Conservation (phyloP, 441 rosid genomes). For the Adansonia madagascariensis region DNA sequence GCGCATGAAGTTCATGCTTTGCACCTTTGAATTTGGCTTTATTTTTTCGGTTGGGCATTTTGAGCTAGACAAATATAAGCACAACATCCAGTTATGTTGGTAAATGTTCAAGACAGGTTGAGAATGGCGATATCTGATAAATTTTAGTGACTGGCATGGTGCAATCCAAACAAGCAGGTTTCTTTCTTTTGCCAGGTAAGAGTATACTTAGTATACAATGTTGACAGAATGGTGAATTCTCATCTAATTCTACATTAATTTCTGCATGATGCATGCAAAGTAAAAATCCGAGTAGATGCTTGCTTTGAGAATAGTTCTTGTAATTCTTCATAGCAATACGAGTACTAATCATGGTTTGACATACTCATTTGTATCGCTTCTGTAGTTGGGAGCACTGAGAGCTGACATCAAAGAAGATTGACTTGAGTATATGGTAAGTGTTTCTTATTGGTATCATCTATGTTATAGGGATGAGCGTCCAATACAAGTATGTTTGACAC, state of each 20-base stretch:
- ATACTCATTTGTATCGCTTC: background rate
- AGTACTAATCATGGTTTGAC: background rate
- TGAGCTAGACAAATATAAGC: background rate
- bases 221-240: background rate
- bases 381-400: background rate
- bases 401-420: background rate
- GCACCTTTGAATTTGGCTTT: background rate
- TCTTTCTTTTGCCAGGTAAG: conserved; percentile 2
- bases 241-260: background rate
- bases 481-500: too few relatives aligned
- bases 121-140: conserved; percentile 6
- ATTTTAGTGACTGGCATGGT: background rate
- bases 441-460: background rate
- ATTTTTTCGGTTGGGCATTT: background rate
- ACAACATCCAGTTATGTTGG: background rate
- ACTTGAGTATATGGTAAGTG: conserved; percentile 9
- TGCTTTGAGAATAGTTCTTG: background rate
- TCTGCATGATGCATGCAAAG: background rate
- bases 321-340: background rate
- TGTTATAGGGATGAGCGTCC: too few relatives aligned
- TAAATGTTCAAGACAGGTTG: background rate
- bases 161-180: background rate
- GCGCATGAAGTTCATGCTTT: background rate
- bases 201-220: background rate
- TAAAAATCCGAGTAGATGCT: background rate